Evolutionary conservation across 805 yeast species (phyloP), one percentile per base, ranked within the genome.

Genomic region (Suhomyces emberorum): DNA sequence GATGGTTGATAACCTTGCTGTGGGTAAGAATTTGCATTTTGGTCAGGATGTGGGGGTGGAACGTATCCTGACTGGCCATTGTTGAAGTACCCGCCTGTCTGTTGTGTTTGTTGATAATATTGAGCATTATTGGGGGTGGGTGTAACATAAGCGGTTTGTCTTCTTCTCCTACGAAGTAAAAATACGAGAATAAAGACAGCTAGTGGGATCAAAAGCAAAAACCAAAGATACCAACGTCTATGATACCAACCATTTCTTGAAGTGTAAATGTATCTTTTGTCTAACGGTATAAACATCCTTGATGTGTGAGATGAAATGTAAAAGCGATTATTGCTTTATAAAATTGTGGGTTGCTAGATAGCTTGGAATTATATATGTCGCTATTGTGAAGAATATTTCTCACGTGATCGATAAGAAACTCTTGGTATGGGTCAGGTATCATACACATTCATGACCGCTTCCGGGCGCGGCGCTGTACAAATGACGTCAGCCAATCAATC

Each of bases 31-130:
- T 32, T 33, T 27, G 32, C 18, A 15, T 19, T 15, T 4, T 34
- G 28, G 4, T 15, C 11, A 12, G 41, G 41, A 10, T 28, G 37
- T 16, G 39, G 41, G 15, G 43, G 37, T 19, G 43, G 32, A 11
- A 30, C 35, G 20, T 36, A 36, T 10, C 37, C 38, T 15, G 35
- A 9, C 17, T 34, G 32, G 15, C 23, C 19, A 17, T 26, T 25
- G 11, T 29, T 18, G 30, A 38, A 36, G 17, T 34, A 34, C 23
- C 43, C 41, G 4, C 45, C 47, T 7, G 46, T 27, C 32, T 43
- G 45, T 20, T 43, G 43, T 14, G 44, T 32, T 15, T 29, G 42
- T 15, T 47, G 38, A 30, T 44, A 47, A 31, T 47, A 45, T 30
- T 39, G 43, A 33, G 43, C 36, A 26, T 45, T 47, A 14, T 35